phyloP scores from a whole-genome alignment of 2,329 filamentous ascomycete species.

The Furcasterigmium furcatum region DNA sequence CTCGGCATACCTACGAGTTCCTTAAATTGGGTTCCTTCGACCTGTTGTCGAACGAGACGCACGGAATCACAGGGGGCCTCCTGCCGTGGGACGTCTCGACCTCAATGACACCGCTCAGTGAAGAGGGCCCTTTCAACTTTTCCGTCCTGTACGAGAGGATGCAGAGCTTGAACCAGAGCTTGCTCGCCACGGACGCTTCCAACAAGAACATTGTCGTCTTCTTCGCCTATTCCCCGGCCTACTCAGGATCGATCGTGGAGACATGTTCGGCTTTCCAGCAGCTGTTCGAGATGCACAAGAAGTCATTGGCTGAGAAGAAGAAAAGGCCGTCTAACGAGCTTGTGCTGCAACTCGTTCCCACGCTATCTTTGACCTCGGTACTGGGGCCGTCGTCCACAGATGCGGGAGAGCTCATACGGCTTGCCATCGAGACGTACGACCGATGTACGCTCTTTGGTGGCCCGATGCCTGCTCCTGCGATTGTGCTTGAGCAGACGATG shows the following conservation, averaged over 20 bases:
- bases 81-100: conserved; percentile 41
- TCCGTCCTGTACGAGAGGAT: conserved; percentile 45
- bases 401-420: conserved; percentile 53
- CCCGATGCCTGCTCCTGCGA: conserved; percentile 62
- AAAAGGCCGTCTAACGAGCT: conserved; percentile 55
- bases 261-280: conserved; percentile 72
- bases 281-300: conserved; percentile 64
- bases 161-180: conserved; percentile 41
- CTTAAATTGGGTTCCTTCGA: conserved; percentile 68
- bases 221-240: conserved; percentile 67
- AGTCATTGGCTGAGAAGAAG: conserved; percentile 39
- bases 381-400: conserved; percentile 60
- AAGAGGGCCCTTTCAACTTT: conserved; percentile 2
- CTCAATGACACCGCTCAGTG: background rate
- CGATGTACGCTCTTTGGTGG: conserved; percentile 61
- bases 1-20: conserved; percentile 70
- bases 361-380: conserved; percentile 63
- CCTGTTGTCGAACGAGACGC: conserved; percentile 35
- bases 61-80: conserved; percentile 42
- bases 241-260: conserved; percentile 60
- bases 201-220: conserved; percentile 71
- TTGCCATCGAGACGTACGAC: conserved; percentile 76
- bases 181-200: conserved; percentile 36
- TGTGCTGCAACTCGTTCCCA: conserved; percentile 74
- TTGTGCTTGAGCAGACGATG: conserved; percentile 67